phyloP scores from a whole-genome alignment of 169 alveolate genomes.

The Eimeria falciformis region DNA sequence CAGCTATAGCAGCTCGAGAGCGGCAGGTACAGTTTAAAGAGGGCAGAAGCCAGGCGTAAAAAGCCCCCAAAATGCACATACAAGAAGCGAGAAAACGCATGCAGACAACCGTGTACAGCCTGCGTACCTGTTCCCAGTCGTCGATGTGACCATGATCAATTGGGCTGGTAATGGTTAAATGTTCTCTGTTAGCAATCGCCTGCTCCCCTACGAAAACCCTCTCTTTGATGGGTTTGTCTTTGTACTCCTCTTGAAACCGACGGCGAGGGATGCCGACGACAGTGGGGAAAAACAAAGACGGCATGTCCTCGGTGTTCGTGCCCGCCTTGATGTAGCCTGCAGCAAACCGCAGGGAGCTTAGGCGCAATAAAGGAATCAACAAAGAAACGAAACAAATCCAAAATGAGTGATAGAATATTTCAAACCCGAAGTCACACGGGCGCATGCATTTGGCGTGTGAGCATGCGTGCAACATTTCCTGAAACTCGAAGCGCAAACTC shows the following conservation, averaged over 20 bases:
- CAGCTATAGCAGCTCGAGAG: not conserved
- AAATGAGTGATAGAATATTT: not conserved
- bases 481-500: too few relatives aligned
- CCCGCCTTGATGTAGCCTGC: constrained; percentile 85
- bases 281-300: constrained; percentile 83
- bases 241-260: constrained; percentile 72
- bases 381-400: not conserved
- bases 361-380: not conserved
- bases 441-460: too few relatives aligned
- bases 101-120: not conserved
- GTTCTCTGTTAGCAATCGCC: constrained; percentile 82
- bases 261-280: constrained; percentile 84
- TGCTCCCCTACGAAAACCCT: constrained; percentile 83
- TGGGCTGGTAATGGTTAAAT: constrained; percentile 81
- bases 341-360: not conserved
- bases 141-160: constrained; percentile 86
- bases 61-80: not conserved
- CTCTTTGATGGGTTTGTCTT: not conserved
- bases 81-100: not conserved
- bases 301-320: constrained; percentile 75
- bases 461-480: too few relatives aligned
- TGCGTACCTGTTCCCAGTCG: constrained; percentile 82
- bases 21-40: not conserved
- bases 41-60: not conserved
- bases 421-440: not conserved